Evolutionary conservation across 2,329 filamentous ascomycete genomes (phyloP).

Genomic region (Aspergillus sp.): DNA sequence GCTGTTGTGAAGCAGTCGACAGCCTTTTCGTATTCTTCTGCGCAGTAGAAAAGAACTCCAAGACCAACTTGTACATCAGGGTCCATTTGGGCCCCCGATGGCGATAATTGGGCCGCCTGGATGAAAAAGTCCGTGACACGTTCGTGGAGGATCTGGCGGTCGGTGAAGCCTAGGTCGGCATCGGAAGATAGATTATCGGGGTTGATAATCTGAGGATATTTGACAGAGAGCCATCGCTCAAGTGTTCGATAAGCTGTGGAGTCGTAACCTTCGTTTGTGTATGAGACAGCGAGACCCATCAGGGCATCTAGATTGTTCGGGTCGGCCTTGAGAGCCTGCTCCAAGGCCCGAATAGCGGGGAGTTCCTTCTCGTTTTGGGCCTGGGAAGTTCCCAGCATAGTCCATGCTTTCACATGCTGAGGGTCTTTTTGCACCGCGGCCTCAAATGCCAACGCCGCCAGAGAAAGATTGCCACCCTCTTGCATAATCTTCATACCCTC

Average conservation of each 20-base stretch:
- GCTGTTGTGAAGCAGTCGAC: constrained; percentile 97
- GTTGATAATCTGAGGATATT: constrained; percentile 81
- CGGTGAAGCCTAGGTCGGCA: constrained; percentile 89
- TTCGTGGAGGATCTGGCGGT: constrained; percentile 84
- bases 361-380: constrained; percentile 99
- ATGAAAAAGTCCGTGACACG: constrained; percentile 92
- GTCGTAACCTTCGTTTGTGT: constrained; percentile 98
- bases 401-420: constrained; percentile 88
- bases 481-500: constrained; percentile 92
- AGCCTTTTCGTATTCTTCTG: constrained; percentile 96
- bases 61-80: constrained; percentile 97
- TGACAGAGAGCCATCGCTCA: constrained; percentile 93
- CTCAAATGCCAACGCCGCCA: constrained; percentile 93
- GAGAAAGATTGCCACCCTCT: constrained; percentile 87
- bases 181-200: constrained; percentile 70
- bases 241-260: constrained; percentile 93
- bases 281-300: constrained; percentile 94
- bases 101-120: constrained; percentile 84
- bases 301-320: constrained; percentile 82
- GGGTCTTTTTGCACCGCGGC: constrained; percentile 89
- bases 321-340: constrained; percentile 86
- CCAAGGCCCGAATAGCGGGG: constrained; percentile 88
- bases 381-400: constrained; percentile 84
- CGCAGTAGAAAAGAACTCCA: constrained; percentile 95
- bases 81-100: constrained; percentile 92